Base-by-base conservation (phyloP, 2,329 filamentous ascomycete genomes). In the Didymella glomerata region DNA sequence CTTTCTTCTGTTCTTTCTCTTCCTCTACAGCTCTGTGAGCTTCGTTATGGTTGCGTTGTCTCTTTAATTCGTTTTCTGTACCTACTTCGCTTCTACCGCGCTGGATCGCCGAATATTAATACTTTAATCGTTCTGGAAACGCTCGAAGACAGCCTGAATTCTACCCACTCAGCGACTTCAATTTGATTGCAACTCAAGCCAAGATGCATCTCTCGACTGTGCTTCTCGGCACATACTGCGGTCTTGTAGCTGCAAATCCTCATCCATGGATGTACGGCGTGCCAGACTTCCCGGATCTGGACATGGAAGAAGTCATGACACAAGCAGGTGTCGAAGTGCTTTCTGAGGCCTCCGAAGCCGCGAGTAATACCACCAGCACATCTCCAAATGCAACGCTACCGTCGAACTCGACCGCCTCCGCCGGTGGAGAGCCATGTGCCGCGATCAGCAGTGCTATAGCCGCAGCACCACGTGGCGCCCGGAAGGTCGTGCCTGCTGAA, bases 241-340 rank as follows among this genome's bases (percentile, higher is more conserved):
- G 69, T 42, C 59, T 73, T 1, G 55, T 54, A 34, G 57, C 63
- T 16, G 66, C 68, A 2, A 65, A 65, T 25, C 64, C 68, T 5
- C 63, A 68, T 38, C 72, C 71, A 42, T 75, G 69, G 65, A 76
- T 74, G 65, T 76, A 74, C 50, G 73, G 73, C 14, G 72, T 76
- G 13, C 73, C 73, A 1, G 68, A 68, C 41, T 69, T 53, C 36
- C 67, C 68, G 14, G 69, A 69, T 32, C 61, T 71, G 30, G 69
- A 70, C 22, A 67, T 73, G 54, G 57, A 69, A 34, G 68, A 73
- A 41, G 60, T 69, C 32, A 68, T 71, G 61, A 68, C 63, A 14
- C 57, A 71, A 27, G 68, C 66, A 20, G 68, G 68, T 18, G 56
- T 68, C n/a, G 62, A 69, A 9, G 9, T 51, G 8, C 40, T 58